Conservation (phyloP, 805 yeast species). For the Starmera pachycereana region DNA sequence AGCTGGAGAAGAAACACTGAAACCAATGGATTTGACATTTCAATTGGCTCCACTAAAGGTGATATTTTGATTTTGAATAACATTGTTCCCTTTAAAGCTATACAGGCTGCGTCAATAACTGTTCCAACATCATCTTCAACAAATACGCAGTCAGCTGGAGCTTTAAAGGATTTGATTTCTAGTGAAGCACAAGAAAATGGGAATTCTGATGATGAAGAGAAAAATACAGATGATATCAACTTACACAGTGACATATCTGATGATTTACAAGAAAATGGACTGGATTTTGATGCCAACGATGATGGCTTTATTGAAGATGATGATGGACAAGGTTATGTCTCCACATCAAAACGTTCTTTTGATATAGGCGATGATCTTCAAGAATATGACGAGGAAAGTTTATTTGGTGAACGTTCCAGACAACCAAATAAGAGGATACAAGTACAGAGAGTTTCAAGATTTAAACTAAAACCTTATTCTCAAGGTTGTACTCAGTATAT, state of each 20-base stretch:
- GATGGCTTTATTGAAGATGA: slow-evolving; percentile 56
- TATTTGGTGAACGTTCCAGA: neutral
- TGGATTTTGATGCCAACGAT: slow-evolving; percentile 29
- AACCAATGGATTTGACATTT: slow-evolving; percentile 16
- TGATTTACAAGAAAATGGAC: slow-evolving; percentile 13
- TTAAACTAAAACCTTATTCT: slow-evolving; percentile 53
- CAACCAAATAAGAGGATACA: neutral
- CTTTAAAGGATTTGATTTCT: slow-evolving; percentile 10
- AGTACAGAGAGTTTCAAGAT: slow-evolving; percentile 10
- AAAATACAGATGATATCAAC: slow-evolving; percentile 19
- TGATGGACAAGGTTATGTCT: slow-evolving; percentile 41
- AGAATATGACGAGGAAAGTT: neutral
- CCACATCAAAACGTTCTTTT: slow-evolving; percentile 11
- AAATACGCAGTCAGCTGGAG: slow-evolving; percentile 2
- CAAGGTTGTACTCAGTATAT: slow-evolving; percentile 83
- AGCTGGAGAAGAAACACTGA: slow-evolving; percentile 23
- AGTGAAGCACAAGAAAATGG: slow-evolving; percentile 21
- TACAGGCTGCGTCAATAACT: neutral
- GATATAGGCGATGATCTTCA: slow-evolving; percentile 6
- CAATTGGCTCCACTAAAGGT: slow-evolving; percentile 28
- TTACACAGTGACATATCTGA: slow-evolving; percentile 14
- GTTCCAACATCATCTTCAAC: neutral
- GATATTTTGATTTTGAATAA: slow-evolving; percentile 26
- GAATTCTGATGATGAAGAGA: slow-evolving; percentile 15
- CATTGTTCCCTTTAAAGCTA: slow-evolving; percentile 16